These are phyloP conservation scores for Gentiana dahurica DNA, from an alignment of 257 asterid genomes.

Conservation along the genomic window DNA sequence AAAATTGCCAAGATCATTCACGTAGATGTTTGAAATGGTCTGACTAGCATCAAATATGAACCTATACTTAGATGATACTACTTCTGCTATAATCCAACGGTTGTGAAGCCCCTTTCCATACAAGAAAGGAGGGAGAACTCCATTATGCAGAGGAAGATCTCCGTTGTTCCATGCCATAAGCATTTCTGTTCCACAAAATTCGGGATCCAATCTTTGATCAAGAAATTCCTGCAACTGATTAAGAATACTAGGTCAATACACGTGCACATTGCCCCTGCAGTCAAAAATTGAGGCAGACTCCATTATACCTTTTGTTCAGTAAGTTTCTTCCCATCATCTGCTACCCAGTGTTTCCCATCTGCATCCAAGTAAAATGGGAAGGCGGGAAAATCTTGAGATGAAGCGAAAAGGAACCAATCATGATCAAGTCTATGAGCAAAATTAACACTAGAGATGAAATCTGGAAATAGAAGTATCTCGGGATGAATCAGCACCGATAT, in stretches of 20 bases:
- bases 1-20: conserved; percentile 18
- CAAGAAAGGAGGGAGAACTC: conserved; percentile 80
- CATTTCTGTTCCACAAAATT: conserved; percentile 39
- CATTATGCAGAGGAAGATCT: conserved; percentile 76
- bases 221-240: conserved; percentile 65
- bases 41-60: conserved; percentile 72
- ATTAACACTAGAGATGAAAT: conserved; percentile 50
- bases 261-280: conserved; percentile 11
- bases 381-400: conserved; percentile 32
- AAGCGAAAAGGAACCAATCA: conserved; percentile 74
- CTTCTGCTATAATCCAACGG: conserved; percentile 73
- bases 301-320: conserved; percentile 38
- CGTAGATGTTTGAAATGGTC: conserved; percentile 50
- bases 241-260: conserved; percentile 16
- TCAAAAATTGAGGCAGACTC: conserved; percentile 12
- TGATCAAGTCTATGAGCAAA: conserved; percentile 74
- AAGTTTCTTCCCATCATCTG: conserved; percentile 35
- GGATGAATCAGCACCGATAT: conserved; percentile 68
- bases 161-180: conserved; percentile 86
- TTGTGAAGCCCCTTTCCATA: conserved; percentile 67
- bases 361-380: conserved; percentile 51
- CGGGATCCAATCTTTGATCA: conserved; percentile 14
- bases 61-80: conserved; percentile 64
- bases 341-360: conserved; percentile 43
- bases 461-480: conserved; percentile 56